Conservation (phyloP, 73 alveolate genomes). For the Durusdinium trenchii region DNA sequence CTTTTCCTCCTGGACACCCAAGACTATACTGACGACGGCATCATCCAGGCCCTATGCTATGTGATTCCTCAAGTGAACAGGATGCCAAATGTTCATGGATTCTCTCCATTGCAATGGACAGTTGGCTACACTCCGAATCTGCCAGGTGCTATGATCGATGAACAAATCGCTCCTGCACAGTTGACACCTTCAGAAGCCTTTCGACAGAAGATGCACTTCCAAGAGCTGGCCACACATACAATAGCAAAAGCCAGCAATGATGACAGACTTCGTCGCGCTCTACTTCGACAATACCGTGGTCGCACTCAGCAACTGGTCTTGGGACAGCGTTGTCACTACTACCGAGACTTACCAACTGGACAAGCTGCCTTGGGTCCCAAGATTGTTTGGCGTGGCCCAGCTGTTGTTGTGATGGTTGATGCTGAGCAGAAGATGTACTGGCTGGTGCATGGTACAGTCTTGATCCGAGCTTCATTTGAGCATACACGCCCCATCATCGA, state of each 20-base stretch:
- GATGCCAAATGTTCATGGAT: not conserved
- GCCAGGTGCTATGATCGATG: constrained; percentile 16
- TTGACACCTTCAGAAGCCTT: not conserved
- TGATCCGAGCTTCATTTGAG: not conserved
- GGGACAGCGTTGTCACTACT: constrained; percentile 14
- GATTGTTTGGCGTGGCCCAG: not conserved
- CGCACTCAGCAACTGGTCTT: not conserved
- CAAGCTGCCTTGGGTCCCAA: not conserved
- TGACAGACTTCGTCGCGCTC: not conserved
- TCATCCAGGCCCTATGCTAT: not conserved
- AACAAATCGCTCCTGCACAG: not conserved
- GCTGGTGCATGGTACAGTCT: not conserved
- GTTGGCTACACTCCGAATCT: too few relatives aligned
- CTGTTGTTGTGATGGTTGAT: not conserved
- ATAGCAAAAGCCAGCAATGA: not conserved
- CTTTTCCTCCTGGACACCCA: not conserved
- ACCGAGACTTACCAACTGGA: not conserved
- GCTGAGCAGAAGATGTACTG: not conserved
- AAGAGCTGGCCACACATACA: not conserved
- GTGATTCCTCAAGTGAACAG: constrained; percentile 7
- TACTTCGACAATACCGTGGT: not conserved
- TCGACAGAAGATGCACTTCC: not conserved
- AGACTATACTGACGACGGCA: not conserved
- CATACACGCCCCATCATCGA: not conserved
- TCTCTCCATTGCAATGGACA: constrained; percentile 18